These are phyloP conservation scores for Puccinia coronata DNA, from an alignment of 1,284 basidiomycete genomes.

Conservation along the genomic window DNA sequence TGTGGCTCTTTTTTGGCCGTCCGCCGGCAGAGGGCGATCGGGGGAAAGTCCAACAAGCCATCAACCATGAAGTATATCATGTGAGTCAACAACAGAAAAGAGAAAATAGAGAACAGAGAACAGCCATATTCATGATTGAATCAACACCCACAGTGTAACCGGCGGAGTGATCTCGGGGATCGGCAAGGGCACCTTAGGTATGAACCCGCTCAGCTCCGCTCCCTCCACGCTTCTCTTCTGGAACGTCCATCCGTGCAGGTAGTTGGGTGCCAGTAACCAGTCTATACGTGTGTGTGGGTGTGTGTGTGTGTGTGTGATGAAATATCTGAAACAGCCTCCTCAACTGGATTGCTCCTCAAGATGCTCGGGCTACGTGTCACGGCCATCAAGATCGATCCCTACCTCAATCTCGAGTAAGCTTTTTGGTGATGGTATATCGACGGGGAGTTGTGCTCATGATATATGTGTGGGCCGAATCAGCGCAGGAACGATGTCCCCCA, in stretches of 20 bases:
- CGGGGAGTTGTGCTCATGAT: background rate
- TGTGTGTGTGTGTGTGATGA: too few relatives aligned
- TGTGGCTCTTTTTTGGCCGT: background rate
- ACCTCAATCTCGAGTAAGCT: conserved; percentile 99
- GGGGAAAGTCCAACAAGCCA: too few relatives aligned
- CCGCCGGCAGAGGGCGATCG: background rate
- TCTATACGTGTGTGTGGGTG: background rate
- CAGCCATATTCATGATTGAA: background rate
- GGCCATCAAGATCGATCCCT: conserved; percentile 98
- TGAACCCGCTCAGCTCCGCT: conserved; percentile 25
- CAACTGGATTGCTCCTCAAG: conserved; percentile 92
- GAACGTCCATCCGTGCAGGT: too few relatives aligned
- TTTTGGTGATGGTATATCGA: background rate
- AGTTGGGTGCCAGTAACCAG: background rate
- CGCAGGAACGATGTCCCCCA: conserved; percentile 98
- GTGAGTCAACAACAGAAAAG: background rate
- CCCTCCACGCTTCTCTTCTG: background rate
- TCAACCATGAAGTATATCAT: conserved; percentile 34
- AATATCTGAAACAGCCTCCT: conserved; percentile 68
- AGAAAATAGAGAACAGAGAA: background rate
- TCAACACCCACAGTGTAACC: conserved; percentile 53
- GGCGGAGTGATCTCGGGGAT: conserved; percentile 62
- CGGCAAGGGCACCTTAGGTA: conserved; percentile 61
- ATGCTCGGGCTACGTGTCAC: conserved; percentile 94
- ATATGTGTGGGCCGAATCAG: background rate